A percentile compares a stretch with the other conserved stretches of the same genome.
phyloP scores from a whole-genome alignment of 768 basidiomycete species.

The Tulasnella calospora region DNA sequence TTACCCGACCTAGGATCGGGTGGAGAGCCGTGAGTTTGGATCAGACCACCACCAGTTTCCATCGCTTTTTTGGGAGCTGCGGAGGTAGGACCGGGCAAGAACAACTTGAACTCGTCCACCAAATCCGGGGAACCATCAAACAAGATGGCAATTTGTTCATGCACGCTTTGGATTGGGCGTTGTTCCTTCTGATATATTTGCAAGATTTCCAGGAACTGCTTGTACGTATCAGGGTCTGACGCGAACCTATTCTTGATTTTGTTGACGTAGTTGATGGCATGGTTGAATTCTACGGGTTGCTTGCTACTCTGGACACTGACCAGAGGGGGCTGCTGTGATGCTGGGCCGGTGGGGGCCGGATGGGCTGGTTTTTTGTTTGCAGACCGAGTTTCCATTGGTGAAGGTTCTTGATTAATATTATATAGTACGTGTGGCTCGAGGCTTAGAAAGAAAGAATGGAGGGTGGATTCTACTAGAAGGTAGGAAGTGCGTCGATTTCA shows the following conservation, averaged over 20 bases:
- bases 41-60: slow-evolving; percentile 34
- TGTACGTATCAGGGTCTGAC: slow-evolving; percentile 87
- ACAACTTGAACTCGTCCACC: slow-evolving; percentile 42
- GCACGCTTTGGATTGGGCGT: slow-evolving; percentile 53
- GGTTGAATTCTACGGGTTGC: slow-evolving; percentile 60
- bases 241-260: slow-evolving; percentile 92
- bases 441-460: too few relatives aligned
- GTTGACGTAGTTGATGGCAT: slow-evolving; percentile 96
- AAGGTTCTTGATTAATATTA: too few relatives aligned
- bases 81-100: slow-evolving; percentile 28
- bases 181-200: slow-evolving; percentile 84
- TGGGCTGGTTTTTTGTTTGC: neutral
- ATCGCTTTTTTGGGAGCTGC: slow-evolving; percentile 11
- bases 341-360: neutral
- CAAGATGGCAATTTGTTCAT: slow-evolving; percentile 69
- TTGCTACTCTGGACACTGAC: neutral
- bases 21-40: neutral
- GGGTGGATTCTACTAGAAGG: too few relatives aligned
- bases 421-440: too few relatives aligned
- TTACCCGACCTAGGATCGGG: neutral
- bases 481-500: too few relatives aligned
- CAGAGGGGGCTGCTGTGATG: neutral
- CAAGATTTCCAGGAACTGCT: slow-evolving; percentile 81
- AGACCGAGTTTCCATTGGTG: too few relatives aligned
- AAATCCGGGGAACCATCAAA: slow-evolving; percentile 80